Evolutionary conservation across 345 rosid species (phyloP).

Genomic region (Lagerstroemia speciosa): DNA sequence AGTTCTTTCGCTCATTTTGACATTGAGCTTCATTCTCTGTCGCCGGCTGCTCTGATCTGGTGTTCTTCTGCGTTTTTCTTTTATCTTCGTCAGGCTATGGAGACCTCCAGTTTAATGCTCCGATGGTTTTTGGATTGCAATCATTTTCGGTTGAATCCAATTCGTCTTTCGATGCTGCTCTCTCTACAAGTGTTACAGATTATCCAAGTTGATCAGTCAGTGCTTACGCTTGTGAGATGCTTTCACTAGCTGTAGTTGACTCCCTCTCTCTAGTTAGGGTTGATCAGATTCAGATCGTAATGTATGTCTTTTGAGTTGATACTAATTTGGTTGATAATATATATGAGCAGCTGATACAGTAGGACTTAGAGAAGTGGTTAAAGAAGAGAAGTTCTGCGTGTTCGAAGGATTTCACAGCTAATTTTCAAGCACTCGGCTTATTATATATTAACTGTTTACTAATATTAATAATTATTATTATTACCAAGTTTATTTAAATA

Average conservation of each 20-base stretch:
- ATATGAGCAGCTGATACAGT: conserved; percentile 3
- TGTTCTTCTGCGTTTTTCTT: no score
- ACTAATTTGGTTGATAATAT: not conserved
- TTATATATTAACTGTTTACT: no score
- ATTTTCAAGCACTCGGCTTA: conserved; percentile 18
- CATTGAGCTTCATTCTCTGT: no score
- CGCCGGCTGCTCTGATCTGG: no score
- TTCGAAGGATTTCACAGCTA: conserved; percentile 11
- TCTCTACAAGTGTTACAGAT: not conserved
- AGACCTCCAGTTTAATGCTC: not conserved
- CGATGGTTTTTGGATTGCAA: no score
- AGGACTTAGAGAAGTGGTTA: not conserved
- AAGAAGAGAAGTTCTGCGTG: conserved; percentile 2
- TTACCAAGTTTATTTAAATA: no score
- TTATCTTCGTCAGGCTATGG: no score
- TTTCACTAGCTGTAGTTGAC: not conserved
- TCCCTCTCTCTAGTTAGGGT: not conserved
- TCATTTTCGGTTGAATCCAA: not conserved
- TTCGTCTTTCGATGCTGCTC: not conserved
- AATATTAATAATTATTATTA: no score
- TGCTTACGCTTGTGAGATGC: not conserved
- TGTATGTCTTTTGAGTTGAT: not conserved
- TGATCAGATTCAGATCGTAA: no score
- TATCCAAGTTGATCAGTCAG: not conserved
- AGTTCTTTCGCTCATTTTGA: no score